Percentiles rank a stretch among this genome's conserved stretches.
phyloP scores from a whole-genome alignment of 495 filamentous ascomycete genomes.

The Penicillium flavigenum region DNA sequence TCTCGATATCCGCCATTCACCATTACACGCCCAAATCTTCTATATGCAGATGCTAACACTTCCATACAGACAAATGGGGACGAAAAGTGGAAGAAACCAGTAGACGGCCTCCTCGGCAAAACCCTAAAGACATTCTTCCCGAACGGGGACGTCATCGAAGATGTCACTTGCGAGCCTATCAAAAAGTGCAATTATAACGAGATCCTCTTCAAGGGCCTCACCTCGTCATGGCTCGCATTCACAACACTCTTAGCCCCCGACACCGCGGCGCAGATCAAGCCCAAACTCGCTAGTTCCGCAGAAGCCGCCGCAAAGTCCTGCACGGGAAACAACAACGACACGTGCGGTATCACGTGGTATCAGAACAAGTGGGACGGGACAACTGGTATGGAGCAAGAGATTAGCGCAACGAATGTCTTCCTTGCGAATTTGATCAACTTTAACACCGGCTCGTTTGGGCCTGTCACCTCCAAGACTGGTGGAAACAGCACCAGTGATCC shows the following conservation, averaged over 20 bases:
- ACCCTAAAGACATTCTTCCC: slow-evolving; percentile 50
- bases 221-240: slow-evolving; percentile 72
- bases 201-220: slow-evolving; percentile 75
- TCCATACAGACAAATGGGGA: slow-evolving; percentile 9
- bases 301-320: slow-evolving; percentile 68
- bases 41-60: neutral
- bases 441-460: slow-evolving; percentile 15
- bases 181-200: slow-evolving; percentile 66
- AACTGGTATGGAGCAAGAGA: slow-evolving; percentile 54
- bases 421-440: slow-evolving; percentile 32
- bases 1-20: neutral
- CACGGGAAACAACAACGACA: slow-evolving; percentile 54
- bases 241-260: slow-evolving; percentile 62
- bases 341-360: slow-evolving; percentile 74
- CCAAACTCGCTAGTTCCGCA: slow-evolving; percentile 62
- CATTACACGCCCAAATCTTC: neutral
- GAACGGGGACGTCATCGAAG: slow-evolving; percentile 50
- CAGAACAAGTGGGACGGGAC: slow-evolving; percentile 59
- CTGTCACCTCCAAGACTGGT: slow-evolving; percentile 25
- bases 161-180: slow-evolving; percentile 61
- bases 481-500: slow-evolving; percentile 27
- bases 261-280: slow-evolving; percentile 60
- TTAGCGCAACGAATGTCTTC: slow-evolving; percentile 57
- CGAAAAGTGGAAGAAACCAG: slow-evolving; percentile 48
- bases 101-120: slow-evolving; percentile 50